These are phyloP conservation scores for Chalciporus chontae DNA, from an alignment of 768 basidiomycete species.

Conservation along the genomic window DNA sequence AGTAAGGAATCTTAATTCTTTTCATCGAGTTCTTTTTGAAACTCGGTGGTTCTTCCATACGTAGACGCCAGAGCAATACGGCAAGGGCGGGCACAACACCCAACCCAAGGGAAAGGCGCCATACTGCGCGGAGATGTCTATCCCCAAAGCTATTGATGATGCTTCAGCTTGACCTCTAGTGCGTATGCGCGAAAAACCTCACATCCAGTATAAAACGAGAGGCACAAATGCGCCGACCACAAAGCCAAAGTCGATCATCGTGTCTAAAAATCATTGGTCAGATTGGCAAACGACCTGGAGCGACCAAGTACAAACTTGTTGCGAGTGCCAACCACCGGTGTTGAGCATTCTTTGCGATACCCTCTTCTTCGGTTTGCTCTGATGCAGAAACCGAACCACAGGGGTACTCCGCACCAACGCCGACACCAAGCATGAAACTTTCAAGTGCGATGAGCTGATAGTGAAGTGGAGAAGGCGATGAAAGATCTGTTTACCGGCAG, in stretches of 20 bases:
- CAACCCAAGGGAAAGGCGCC: conserved; percentile 83
- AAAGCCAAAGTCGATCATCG: conserved; percentile 86
- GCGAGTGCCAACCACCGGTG: conserved; percentile 86
- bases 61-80: conserved; percentile 85
- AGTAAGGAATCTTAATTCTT: conserved; percentile 66
- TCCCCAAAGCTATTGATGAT: conserved; percentile 55
- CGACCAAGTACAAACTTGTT: conserved; percentile 57
- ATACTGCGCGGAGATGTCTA: conserved; percentile 79
- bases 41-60: conserved; percentile 75
- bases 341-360: conserved; percentile 74
- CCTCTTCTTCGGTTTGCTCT: conserved; percentile 84
- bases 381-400: conserved; percentile 86
- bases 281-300: neutral
- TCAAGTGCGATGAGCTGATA: neutral
- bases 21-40: conserved; percentile 82
- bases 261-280: conserved; percentile 40
- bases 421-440: conserved; percentile 86
- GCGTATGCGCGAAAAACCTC: conserved; percentile 22
- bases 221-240: conserved; percentile 79
- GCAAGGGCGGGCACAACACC: conserved; percentile 76
- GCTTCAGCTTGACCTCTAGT: neutral
- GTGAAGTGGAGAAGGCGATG: neutral
- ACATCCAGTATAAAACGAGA: conserved; percentile 88
- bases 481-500: conserved; percentile 52
- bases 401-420: conserved; percentile 86